These are phyloP conservation scores for Collariella sp. DNA, from an alignment of 495 filamentous ascomycete species.

Conservation along the genomic window DNA sequence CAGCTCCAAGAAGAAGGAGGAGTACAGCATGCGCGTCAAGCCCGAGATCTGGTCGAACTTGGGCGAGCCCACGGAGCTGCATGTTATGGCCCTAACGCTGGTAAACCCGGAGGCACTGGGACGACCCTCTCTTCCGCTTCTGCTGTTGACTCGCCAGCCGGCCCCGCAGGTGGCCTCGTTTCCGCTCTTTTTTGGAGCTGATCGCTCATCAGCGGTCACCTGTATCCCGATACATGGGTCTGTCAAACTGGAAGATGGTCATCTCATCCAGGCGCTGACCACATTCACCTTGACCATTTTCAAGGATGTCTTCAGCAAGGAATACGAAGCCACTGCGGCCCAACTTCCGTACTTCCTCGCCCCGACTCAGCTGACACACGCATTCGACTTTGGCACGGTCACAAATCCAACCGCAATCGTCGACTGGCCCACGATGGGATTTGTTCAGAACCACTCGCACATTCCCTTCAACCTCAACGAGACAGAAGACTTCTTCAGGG, in stretches of 20 bases:
- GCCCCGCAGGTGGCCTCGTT: slow-evolving; percentile 62
- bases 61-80: slow-evolving; percentile 50
- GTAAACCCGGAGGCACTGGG: slow-evolving; percentile 48
- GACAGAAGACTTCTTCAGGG: slow-evolving; percentile 47
- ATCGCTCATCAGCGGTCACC: slow-evolving; percentile 49
- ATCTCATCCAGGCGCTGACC: slow-evolving; percentile 45
- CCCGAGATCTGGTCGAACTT: slow-evolving; percentile 60
- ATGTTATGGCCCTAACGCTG: slow-evolving; percentile 56
- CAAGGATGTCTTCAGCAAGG: slow-evolving; percentile 83
- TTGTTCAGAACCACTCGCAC: slow-evolving; percentile 40
- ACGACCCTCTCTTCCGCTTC: slow-evolving; percentile 52
- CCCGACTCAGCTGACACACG: slow-evolving; percentile 42
- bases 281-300: slow-evolving; percentile 69
- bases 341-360: slow-evolving; percentile 81
- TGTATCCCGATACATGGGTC: slow-evolving; percentile 28
- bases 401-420: slow-evolving; percentile 38
- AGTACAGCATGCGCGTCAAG: slow-evolving; percentile 73
- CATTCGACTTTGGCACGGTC: slow-evolving; percentile 17
- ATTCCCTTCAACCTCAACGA: slow-evolving; percentile 47
- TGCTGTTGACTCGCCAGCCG: slow-evolving; percentile 60
- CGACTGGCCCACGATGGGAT: slow-evolving; percentile 55
- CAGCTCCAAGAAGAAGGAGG: slow-evolving; percentile 59
- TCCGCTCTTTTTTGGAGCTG: slow-evolving; percentile 57
- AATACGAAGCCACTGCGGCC: slow-evolving; percentile 52
- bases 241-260: slow-evolving; percentile 34